A percentile compares a stretch with the other conserved stretches of the same genome.
Evolutionary conservation across 2,329 filamentous ascomycete genomes (phyloP).

Genomic region (Neophaeococcomyces mojaviensis): DNA sequence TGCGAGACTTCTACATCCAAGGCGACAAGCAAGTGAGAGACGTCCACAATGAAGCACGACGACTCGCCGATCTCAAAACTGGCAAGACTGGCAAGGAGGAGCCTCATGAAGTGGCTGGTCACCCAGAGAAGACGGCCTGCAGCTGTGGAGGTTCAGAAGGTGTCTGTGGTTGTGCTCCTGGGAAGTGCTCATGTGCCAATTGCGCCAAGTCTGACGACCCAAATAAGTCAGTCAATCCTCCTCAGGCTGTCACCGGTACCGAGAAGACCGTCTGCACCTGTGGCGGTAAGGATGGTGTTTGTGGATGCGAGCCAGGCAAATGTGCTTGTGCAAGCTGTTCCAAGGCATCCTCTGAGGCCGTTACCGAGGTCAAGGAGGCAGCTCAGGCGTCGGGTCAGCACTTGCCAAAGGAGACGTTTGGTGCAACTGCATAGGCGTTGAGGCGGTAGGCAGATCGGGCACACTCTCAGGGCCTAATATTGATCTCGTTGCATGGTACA

Average conservation of each 20-base stretch:
- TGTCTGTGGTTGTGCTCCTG: conserved; percentile 32
- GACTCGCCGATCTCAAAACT: conserved; percentile 79
- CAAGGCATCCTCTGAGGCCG: conserved; percentile 19
- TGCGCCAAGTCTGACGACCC: conserved; percentile 25
- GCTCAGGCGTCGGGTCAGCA: conserved; percentile 22
- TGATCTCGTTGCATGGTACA: background rate
- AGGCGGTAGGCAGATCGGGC: background rate
- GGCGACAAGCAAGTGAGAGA: conserved; percentile 85
- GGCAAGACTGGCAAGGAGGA: conserved; percentile 29
- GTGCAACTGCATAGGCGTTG: background rate
- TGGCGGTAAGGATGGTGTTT: conserved; percentile 30
- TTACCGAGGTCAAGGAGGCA: conserved; percentile 21
- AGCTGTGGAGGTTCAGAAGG: conserved; percentile 32
- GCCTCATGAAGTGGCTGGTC: conserved; percentile 11
- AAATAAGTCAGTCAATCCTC: conserved; percentile 18
- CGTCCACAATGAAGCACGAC: conserved; percentile 82
- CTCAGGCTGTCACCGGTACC: conserved; percentile 30
- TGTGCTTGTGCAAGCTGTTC: conserved; percentile 34
- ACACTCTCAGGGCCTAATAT: background rate
- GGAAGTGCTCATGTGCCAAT: conserved; percentile 32
- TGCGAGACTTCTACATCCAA: conserved; percentile 80
- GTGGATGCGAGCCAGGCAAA: conserved; percentile 31
- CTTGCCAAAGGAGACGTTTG: conserved; percentile 14
- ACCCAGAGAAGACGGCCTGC: conserved; percentile 32
- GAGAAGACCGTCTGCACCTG: conserved; percentile 37